Evolutionary conservation across 306 rosid species (phyloP).

Genomic region (Sphenostylis stenocarpa): DNA sequence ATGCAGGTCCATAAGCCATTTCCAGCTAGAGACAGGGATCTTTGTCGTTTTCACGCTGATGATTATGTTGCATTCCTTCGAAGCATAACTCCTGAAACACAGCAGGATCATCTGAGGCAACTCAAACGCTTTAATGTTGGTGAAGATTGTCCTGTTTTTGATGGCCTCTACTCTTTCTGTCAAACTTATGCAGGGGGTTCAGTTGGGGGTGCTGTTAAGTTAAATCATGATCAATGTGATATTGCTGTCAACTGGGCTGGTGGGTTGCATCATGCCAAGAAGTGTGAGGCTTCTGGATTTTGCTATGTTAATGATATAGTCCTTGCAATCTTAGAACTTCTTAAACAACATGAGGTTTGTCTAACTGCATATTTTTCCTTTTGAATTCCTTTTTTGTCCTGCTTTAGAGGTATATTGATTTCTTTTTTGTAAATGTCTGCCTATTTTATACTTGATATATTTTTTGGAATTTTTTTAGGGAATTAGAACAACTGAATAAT

Average conservation of each 20-base stretch:
- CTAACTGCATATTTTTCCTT: neutral
- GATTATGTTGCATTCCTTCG: slow-evolving; percentile 83
- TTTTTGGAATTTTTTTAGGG: neutral
- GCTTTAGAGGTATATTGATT: slow-evolving; percentile 1
- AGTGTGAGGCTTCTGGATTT: slow-evolving; percentile 91
- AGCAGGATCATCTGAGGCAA: slow-evolving; percentile 87
- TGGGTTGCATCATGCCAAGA: slow-evolving; percentile 87
- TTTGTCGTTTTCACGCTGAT: slow-evolving; percentile 86
- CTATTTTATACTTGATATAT: neutral
- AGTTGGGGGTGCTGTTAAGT: slow-evolving; percentile 90
- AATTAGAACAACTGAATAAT: neutral
- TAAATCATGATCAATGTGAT: slow-evolving; percentile 77
- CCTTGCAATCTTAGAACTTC: slow-evolving; percentile 82
- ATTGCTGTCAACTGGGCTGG: slow-evolving; percentile 93
- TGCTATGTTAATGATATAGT: slow-evolving; percentile 89
- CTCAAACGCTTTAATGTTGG: slow-evolving; percentile 91
- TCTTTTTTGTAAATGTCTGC: slow-evolving; percentile 3
- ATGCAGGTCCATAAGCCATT: slow-evolving; percentile 89
- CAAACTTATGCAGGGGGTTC: slow-evolving; percentile 93
- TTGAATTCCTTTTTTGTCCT: neutral
- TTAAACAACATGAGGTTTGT: slow-evolving; percentile 78
- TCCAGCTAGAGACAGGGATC: slow-evolving; percentile 86
- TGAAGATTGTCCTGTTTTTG: slow-evolving; percentile 88
- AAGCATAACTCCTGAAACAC: slow-evolving; percentile 78
- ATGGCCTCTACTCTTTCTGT: slow-evolving; percentile 80